Conservation (phyloP, 768 basidiomycete genomes). For the Filobasidium wieringae region DNA sequence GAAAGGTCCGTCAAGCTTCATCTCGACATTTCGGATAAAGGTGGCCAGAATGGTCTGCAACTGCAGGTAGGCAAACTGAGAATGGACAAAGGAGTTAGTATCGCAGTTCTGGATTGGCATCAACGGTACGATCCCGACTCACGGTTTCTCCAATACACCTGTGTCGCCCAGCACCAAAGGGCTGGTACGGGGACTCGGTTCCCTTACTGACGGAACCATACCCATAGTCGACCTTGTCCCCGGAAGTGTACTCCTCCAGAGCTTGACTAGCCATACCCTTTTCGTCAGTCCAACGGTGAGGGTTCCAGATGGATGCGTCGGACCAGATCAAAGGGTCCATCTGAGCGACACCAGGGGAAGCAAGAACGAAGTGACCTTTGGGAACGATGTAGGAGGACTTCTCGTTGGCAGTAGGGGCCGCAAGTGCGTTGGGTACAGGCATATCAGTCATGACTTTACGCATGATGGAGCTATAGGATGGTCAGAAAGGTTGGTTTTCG, state of each 20-base stretch:
- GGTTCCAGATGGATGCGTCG: conserved; percentile 60
- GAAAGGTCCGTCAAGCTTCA: conserved; percentile 56
- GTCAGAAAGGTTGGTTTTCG: neutral
- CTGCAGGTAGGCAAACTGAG: conserved; percentile 93
- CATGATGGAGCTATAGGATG: conserved; percentile 38
- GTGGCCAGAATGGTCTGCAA: conserved; percentile 70
- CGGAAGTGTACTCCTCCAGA: conserved; percentile 54
- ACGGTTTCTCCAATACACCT: conserved; percentile 87
- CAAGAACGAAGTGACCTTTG: conserved; percentile 76
- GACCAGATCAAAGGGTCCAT: conserved; percentile 76
- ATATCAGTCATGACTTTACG: conserved; percentile 81
- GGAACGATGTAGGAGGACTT: conserved; percentile 64
- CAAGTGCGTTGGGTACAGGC: conserved; percentile 64
- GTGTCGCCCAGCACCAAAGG: conserved; percentile 93
- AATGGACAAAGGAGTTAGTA: conserved; percentile 17
- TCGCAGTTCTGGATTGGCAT: neutral
- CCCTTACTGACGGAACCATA: conserved; percentile 93
- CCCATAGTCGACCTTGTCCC: conserved; percentile 91
- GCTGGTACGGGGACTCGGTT: conserved; percentile 89
- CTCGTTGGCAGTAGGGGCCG: conserved; percentile 55
- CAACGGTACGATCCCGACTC: neutral
- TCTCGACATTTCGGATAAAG: conserved; percentile 61
- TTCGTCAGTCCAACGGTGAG: conserved; percentile 71
- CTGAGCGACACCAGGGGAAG: conserved; percentile 77
- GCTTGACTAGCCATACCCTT: conserved; percentile 72